Percentiles rank a stretch among this genome's conserved stretches.
phyloP scores from a whole-genome alignment of 2,329 filamentous ascomycete genomes.

The Botrytis fabae region DNA sequence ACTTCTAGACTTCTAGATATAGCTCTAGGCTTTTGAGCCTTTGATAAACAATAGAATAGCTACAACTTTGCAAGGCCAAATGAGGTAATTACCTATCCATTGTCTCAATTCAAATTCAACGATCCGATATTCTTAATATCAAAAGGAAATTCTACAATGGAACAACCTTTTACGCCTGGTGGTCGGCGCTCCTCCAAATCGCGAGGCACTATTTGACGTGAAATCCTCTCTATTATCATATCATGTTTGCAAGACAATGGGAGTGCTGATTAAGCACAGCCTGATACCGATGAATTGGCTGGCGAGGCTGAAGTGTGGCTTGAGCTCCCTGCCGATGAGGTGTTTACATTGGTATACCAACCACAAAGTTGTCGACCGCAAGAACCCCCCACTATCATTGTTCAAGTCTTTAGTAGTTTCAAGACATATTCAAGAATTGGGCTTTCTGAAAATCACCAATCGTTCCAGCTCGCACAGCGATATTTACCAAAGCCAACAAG shows the following conservation, averaged over 20 bases:
- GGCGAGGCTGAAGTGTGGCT: conserved; percentile 20
- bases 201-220: background rate
- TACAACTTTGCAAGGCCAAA: conserved; percentile 8
- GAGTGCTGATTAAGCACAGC: conserved; percentile 11
- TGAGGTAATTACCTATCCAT: background rate
- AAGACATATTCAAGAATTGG: background rate
- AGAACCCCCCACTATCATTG: conserved; percentile 11
- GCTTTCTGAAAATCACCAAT: background rate
- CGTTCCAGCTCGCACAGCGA: background rate
- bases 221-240: background rate
- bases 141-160: background rate
- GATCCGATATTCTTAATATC: background rate
- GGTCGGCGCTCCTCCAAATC: background rate
- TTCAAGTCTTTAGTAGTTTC: background rate
- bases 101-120: background rate
- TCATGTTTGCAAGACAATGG: background rate
- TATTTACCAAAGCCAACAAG: conserved; percentile 4
- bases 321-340: conserved; percentile 19
- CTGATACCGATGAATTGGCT: background rate
- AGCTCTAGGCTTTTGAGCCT: background rate
- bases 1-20: background rate
- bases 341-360: conserved; percentile 15
- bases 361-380: background rate
- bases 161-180: background rate
- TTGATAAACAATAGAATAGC: background rate